Evolutionary conservation across 1,284 basidiomycete genomes (phyloP).

Genomic region (Leccinum solheimii): DNA sequence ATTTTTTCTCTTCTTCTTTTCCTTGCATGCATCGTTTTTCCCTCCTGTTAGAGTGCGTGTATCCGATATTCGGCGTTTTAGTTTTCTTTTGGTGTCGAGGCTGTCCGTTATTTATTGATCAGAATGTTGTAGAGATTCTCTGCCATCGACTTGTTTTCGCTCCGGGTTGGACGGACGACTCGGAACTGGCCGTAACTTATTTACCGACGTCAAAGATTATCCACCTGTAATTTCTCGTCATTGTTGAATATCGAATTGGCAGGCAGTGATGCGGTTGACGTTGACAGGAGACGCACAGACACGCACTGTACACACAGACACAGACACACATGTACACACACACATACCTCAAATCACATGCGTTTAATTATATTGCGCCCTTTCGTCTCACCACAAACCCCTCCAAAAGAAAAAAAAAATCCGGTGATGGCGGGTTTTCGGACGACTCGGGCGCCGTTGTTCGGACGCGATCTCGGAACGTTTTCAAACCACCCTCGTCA

Average conservation of each 20-base stretch:
- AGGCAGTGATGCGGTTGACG: neutral
- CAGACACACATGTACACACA: neutral
- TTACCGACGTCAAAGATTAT: slow-evolving; percentile 11
- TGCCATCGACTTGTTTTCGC: slow-evolving; percentile 16
- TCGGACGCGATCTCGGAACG: neutral
- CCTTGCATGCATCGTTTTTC: slow-evolving; percentile 7
- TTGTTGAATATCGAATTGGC: neutral
- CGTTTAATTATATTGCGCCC: too few relatives aligned
- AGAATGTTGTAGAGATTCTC: slow-evolving; percentile 13
- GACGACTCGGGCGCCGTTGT: neutral
- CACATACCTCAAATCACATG: neutral
- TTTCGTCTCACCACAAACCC: too few relatives aligned
- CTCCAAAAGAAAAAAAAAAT: too few relatives aligned
- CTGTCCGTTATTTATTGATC: slow-evolving; percentile 23
- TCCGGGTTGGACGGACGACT: slow-evolving; percentile 5
- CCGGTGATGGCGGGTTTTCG: neutral
- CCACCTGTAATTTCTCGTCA: slow-evolving; percentile 11
- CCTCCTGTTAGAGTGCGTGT: slow-evolving; percentile 7
- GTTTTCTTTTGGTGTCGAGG: neutral
- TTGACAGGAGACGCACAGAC: neutral
- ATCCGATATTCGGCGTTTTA: slow-evolving; percentile 13
- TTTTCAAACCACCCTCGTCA: neutral
- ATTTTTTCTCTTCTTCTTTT: neutral
- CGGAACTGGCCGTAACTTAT: neutral
- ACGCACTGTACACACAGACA: neutral